A percentile compares a stretch with the other conserved stretches of the same genome.
Evolutionary conservation across 768 basidiomycete genomes (phyloP).

Genomic region (Hygrophoropsis aurantiaca): DNA sequence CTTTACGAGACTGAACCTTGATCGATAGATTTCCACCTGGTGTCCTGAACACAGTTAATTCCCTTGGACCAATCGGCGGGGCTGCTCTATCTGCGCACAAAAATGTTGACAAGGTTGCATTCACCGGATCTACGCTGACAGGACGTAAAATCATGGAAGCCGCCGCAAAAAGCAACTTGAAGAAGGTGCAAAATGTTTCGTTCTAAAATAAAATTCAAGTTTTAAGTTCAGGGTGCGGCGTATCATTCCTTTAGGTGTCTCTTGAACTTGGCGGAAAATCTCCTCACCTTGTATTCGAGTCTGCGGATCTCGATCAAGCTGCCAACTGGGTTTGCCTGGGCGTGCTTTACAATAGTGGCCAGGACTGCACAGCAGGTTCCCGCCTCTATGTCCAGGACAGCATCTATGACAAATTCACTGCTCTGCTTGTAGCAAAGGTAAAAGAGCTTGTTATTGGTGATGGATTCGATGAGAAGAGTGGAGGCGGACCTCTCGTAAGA

Average conservation of each 20-base stretch:
- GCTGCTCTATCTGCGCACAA: conserved; percentile 79
- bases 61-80: conserved; percentile 79
- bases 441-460: conserved; percentile 74
- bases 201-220: too few species aligned
- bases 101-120: conserved; percentile 92
- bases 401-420: conserved; percentile 83
- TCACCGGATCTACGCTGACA: conserved; percentile 89
- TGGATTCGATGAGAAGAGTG: conserved; percentile 72
- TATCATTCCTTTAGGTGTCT: conserved; percentile 54
- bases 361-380: conserved; percentile 92
- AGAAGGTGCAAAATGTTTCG: conserved; percentile 57
- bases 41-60: conserved; percentile 86
- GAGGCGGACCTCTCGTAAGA: conserved; percentile 83
- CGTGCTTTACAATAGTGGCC: conserved; percentile 87
- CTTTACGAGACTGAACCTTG: conserved; percentile 15
- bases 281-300: conserved; percentile 85
- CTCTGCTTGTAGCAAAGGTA: conserved; percentile 61
- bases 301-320: conserved; percentile 84
- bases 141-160: conserved; percentile 91
- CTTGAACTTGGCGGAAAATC: conserved; percentile 95
- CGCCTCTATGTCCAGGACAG: conserved; percentile 86
- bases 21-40: conserved; percentile 79
- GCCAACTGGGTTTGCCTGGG: conserved; percentile 86
- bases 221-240: too few species aligned
- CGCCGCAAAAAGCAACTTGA: conserved; percentile 90